Percentiles rank a stretch among this genome's conserved stretches.
Evolutionary conservation across 805 yeast genomes (phyloP).

Genomic region (Wickerhamiella dianesei): DNA sequence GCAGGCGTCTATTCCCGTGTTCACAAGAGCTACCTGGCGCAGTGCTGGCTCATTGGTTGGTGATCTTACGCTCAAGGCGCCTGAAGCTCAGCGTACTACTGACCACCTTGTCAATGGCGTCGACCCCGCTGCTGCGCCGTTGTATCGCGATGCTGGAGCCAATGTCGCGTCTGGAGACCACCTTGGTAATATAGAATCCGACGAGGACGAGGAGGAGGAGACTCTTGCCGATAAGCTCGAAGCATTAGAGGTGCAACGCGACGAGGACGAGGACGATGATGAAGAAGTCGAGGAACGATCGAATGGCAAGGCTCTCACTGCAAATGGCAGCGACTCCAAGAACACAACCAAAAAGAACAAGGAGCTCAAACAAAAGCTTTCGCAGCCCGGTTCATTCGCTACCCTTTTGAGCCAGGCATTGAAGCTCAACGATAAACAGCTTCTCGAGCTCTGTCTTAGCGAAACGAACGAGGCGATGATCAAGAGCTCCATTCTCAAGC

Average conservation of each 20-base stretch:
- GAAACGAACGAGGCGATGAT: constrained; percentile 39
- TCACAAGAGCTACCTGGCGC: constrained; percentile 23
- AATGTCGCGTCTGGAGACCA: constrained; percentile 27
- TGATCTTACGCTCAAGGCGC: constrained; percentile 3
- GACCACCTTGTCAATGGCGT: constrained; percentile 19
- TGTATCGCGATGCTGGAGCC: constrained; percentile 25
- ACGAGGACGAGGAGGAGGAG: constrained; percentile 26
- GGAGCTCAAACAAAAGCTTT: constrained; percentile 30
- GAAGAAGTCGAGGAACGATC: constrained; percentile 10
- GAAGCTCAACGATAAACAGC: constrained; percentile 69
- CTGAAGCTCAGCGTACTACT: constrained; percentile 17
- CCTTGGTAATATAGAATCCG: constrained; percentile 20
- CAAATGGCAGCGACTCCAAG: neutral
- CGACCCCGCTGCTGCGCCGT: constrained; percentile 34
- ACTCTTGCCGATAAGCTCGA: constrained; percentile 32
- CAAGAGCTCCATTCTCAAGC: constrained; percentile 40
- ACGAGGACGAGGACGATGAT: constrained; percentile 12
- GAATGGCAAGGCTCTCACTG: constrained; percentile 4
- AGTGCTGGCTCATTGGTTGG: constrained; percentile 16
- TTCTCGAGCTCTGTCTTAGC: constrained; percentile 69
- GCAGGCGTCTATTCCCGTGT: constrained; percentile 22
- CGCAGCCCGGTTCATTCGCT: constrained; percentile 65
- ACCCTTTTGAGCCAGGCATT: constrained; percentile 81
- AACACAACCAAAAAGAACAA: constrained; percentile 22
- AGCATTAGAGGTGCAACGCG: constrained; percentile 22